These are phyloP conservation scores for Saksenaea oblongispora DNA, from an alignment of 371 early-diverging fungal genomes.

Conservation along the genomic window DNA sequence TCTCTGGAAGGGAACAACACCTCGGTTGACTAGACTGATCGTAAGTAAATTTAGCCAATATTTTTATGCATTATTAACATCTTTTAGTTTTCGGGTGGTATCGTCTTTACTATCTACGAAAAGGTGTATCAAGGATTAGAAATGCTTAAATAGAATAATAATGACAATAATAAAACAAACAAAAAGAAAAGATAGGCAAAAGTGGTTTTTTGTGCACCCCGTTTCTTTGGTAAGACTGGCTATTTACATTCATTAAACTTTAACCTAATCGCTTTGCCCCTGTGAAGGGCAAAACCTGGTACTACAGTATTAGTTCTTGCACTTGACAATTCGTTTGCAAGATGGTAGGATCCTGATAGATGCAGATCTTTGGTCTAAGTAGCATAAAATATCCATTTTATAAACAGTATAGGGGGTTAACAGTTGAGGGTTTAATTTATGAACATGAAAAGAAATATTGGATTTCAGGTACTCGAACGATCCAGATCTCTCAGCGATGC, in stretches of 20 bases:
- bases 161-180: background rate
- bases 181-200: too few species aligned
- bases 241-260: too few species aligned
- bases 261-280: too few species aligned
- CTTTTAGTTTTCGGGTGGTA: conserved; percentile 86
- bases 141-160: conserved; percentile 7
- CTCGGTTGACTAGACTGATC: conserved; percentile 83
- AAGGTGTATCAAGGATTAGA: conserved; percentile 54
- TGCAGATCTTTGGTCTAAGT: background rate
- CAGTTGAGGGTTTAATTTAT: background rate
- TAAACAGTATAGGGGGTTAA: background rate
- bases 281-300: too few species aligned
- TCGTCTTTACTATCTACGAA: conserved; percentile 93
- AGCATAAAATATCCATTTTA: background rate
- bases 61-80: background rate
- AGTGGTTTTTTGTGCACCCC: too few species aligned
- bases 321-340: too few species aligned
- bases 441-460: background rate
- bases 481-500: conserved; percentile 38
- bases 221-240: too few species aligned
- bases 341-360: too few species aligned
- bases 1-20: conserved; percentile 94
- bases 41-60: conserved; percentile 47
- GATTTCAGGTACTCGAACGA: background rate
- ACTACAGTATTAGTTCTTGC: too few species aligned